Evolutionary conservation across 164 flowering plant genomes (phyloP), one percentile per base, ranked within the genome.

Genomic region (Cinnamomum micranthum): DNA sequence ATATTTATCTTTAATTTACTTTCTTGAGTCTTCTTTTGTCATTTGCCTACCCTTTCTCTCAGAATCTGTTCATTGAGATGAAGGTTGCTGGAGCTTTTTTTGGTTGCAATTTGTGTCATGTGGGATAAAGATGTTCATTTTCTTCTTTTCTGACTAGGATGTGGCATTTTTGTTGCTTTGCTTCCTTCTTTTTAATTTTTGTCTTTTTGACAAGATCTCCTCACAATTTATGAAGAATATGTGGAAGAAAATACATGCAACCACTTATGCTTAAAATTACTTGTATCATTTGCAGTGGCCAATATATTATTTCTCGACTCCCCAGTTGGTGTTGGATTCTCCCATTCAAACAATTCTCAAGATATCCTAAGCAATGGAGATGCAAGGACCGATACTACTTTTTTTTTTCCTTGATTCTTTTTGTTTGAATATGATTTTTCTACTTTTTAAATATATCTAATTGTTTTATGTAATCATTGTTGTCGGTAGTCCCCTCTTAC

Each of bases 321-420:
- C 25, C 98, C 98, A 55, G 95, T 81, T 80, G 98, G 98, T 73
- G 97, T 90, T 79, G 98, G 98, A 27, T 93, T 81, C 85, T 93
- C 98, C 28, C 91, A 91, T 74, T 86, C 96, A 52, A 87, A 89
- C 71, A 87, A 89, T 35, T 81, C 97, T 14, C 77, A 88, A 47
- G 97, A 93, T 85, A 4, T 86, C 70, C 59, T 79, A 65, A 85
- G 23, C 84, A 87, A 87, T 79, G 98, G 98, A 28, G 97, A 93
- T 75, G 82, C 82, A 78, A 87, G 93, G 74, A 93, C 97, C 2
- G 96, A 96, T 93, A 88, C 0, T 13, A 19, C 41, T 64, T 47
- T 66, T 51, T 13, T 15, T 12, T 22, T n/a, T n/a, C n/a, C n/a
- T 23, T 76, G 13, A 1, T 31, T 31, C 2, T 27, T 71, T 3